These are phyloP conservation scores for Pontederia crassipes DNA, from an alignment of 176 grass and related monocot species.

Conservation along the genomic window DNA sequence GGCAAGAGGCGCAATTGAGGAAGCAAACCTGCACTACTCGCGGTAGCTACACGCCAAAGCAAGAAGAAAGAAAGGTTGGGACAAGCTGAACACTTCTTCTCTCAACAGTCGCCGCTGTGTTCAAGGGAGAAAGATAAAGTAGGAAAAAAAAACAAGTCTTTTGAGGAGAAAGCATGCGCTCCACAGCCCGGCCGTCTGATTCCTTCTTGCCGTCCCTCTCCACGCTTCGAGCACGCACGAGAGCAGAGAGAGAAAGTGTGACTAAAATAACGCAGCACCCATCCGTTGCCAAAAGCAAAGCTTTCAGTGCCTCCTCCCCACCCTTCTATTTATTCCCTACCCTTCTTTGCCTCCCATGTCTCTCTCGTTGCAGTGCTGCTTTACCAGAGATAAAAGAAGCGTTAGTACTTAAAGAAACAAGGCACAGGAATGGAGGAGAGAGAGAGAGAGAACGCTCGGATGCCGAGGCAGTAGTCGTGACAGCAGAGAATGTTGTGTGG, in stretches of 20 bases:
- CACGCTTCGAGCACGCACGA: not conserved
- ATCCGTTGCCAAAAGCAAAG: slow-evolving; percentile 2
- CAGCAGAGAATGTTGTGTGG: slow-evolving; percentile 5
- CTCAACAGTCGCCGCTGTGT: not conserved
- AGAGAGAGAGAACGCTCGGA: not conserved
- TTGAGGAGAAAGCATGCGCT: slow-evolving; percentile 1
- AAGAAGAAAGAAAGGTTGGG: too few relatives aligned
- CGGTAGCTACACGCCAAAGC: too few relatives aligned
- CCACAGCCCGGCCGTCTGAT: not conserved
- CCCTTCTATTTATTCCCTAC: not conserved
- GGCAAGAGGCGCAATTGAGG: too few relatives aligned
- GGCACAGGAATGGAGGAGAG: not conserved
- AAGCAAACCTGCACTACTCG: too few relatives aligned
- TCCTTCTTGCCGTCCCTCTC: not conserved
- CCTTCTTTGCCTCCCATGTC: not conserved
- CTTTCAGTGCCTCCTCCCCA: not conserved
- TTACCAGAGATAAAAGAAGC: not conserved
- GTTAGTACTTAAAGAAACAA: too few relatives aligned
- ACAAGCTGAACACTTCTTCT: not conserved
- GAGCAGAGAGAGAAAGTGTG: not conserved
- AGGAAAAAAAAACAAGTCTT: not conserved
- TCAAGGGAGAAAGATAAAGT: too few relatives aligned
- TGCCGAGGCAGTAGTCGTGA: slow-evolving; percentile 1
- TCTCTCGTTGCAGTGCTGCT: not conserved
- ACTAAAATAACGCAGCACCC: not conserved